Conservation (phyloP, 441 rosid species). For the Hura crepitans region DNA sequence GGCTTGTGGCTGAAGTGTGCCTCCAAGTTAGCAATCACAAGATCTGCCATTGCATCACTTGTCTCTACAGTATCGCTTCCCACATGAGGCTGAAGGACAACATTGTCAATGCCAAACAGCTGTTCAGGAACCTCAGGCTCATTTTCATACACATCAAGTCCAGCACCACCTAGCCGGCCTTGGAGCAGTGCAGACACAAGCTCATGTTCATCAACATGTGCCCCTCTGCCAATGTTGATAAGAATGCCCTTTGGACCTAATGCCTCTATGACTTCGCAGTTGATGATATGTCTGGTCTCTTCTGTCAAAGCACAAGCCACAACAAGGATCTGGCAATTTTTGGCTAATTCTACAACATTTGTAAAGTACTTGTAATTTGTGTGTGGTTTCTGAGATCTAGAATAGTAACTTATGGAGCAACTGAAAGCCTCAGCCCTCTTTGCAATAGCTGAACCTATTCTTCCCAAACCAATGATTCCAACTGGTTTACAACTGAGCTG, state of each 20-base stretch:
- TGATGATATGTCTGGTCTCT: constrained; percentile 47
- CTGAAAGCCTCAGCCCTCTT: constrained; percentile 59
- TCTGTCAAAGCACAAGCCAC: constrained; percentile 54
- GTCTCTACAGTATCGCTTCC: constrained; percentile 55
- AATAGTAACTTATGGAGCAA: constrained; percentile 50
- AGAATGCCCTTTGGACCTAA: constrained; percentile 60
- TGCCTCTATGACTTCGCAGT: constrained; percentile 47
- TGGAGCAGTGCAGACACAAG: constrained; percentile 57
- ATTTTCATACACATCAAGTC: constrained; percentile 54
- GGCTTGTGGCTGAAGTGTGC: constrained; percentile 47
- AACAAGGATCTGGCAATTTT: constrained; percentile 44
- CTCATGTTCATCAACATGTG: constrained; percentile 54
- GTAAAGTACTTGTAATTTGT: constrained; percentile 42
- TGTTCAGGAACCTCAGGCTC: constrained; percentile 53
- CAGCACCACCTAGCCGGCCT: constrained; percentile 62
- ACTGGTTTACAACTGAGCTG: constrained; percentile 61
- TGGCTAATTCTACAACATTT: constrained; percentile 45
- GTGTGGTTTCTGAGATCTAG: constrained; percentile 45
- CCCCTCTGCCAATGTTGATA: constrained; percentile 67
- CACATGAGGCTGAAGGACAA: constrained; percentile 52
- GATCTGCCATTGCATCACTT: constrained; percentile 55
- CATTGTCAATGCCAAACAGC: constrained; percentile 49
- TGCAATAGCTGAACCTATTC: constrained; percentile 57
- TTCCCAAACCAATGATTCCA: constrained; percentile 61
- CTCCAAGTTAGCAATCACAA: constrained; percentile 56